Conservation (phyloP, 1,284 basidiomycete species). For the Trichosporon ovoides region DNA sequence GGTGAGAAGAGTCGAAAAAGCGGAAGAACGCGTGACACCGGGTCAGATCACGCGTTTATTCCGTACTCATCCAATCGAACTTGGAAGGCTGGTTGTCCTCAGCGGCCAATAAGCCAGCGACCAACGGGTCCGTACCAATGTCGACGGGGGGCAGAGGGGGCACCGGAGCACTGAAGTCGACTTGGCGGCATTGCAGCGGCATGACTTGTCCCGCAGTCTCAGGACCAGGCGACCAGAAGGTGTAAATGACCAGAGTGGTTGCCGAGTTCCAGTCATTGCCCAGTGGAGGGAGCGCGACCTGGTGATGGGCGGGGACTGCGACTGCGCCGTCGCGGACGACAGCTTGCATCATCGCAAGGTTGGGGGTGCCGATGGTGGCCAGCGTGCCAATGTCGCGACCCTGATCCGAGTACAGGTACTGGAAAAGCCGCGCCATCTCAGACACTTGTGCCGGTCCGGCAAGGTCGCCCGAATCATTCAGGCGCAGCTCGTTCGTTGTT, state of each 20-base stretch:
- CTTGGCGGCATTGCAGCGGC: constrained; percentile 10
- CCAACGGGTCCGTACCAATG: constrained; percentile 12
- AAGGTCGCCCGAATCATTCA: not conserved
- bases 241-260: constrained; percentile 16
- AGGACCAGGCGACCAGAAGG: constrained; percentile 13
- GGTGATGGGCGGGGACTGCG: constrained; percentile 1
- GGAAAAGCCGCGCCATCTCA: constrained; percentile 12
- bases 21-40: not conserved
- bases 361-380: constrained; percentile 6
- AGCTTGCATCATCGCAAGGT: constrained; percentile 14
- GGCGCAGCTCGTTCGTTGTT: constrained; percentile 1
- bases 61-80: constrained; percentile 13
- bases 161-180: constrained; percentile 13
- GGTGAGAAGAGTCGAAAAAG: not conserved
- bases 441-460: not conserved
- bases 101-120: constrained; percentile 12
- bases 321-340: constrained; percentile 15
- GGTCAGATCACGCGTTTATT: not conserved
- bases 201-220: not conserved
- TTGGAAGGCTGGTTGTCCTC: constrained; percentile 15
- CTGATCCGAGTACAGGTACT: constrained; percentile 8
- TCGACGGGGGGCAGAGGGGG: not conserved
- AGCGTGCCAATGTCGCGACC: not conserved
- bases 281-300: constrained; percentile 2
- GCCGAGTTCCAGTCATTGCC: constrained; percentile 15